Conservation (phyloP, 2,329 filamentous ascomycete genomes). For the Aspergillus glaucus region DNA sequence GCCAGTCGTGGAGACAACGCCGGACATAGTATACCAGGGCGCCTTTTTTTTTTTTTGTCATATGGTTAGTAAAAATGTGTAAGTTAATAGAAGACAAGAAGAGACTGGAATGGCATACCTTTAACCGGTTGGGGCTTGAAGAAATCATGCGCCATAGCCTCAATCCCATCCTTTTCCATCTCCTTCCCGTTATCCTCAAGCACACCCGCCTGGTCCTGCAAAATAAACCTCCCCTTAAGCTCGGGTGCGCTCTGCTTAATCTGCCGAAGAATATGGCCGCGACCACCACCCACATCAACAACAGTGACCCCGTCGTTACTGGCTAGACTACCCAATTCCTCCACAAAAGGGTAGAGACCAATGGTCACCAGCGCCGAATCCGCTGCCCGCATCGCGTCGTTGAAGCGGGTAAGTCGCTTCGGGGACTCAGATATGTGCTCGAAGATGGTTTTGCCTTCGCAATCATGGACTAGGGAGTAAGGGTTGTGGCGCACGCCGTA, state of each 20-base stretch:
- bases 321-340: constrained; percentile 8
- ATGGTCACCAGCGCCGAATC: constrained; percentile 10
- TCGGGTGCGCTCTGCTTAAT: constrained; percentile 7
- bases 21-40: constrained; percentile 27
- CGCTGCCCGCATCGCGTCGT: constrained; percentile 13
- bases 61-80: background rate
- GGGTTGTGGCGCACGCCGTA: constrained; percentile 12
- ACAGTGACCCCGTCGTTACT: constrained; percentile 10
- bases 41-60: constrained; percentile 2
- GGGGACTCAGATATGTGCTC: constrained; percentile 10
- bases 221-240: constrained; percentile 13
- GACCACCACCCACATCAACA: constrained; percentile 17
- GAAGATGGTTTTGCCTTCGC: constrained; percentile 13
- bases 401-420: constrained; percentile 7
- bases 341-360: constrained; percentile 16
- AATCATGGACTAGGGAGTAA: constrained; percentile 11
- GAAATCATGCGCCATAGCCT: constrained; percentile 15
- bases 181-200: constrained; percentile 9
- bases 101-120: constrained; percentile 5
- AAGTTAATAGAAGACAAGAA: background rate
- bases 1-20: constrained; percentile 28
- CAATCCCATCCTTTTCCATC: constrained; percentile 8
- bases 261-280: constrained; percentile 11
- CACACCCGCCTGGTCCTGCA: constrained; percentile 16
- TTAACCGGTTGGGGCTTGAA: constrained; percentile 16